Conservation (phyloP, 176 grass and related monocot species). For the Oryza punctata region DNA sequence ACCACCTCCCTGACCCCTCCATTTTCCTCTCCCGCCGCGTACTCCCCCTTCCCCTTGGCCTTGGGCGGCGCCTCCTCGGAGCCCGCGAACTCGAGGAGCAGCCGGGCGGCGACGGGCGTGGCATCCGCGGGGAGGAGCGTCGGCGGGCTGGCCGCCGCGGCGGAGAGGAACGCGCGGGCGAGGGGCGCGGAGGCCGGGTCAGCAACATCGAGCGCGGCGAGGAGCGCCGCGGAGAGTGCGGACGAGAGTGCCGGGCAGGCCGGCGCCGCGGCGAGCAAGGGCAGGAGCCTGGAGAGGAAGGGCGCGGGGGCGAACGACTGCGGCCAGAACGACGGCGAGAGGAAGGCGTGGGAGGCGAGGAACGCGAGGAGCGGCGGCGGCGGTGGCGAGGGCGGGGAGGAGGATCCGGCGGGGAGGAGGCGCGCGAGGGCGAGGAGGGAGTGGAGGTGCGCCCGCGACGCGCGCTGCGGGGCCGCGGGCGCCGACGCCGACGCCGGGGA, state of each 20-base stretch:
- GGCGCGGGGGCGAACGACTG: conserved; percentile 54
- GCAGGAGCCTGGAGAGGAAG: conserved; percentile 70
- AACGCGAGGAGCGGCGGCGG: conserved; percentile 61
- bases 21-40: conserved; percentile 43
- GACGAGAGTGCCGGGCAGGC: conserved; percentile 56
- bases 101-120: conserved; percentile 52
- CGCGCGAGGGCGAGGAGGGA: conserved; percentile 81
- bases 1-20: conserved; percentile 60
- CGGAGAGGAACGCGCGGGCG: conserved; percentile 72
- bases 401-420: conserved; percentile 53
- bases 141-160: conserved; percentile 58
- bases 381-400: conserved; percentile 28
- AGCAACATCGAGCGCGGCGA: conserved; percentile 59
- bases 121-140: conserved; percentile 56
- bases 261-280: conserved; percentile 49
- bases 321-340: conserved; percentile 74
- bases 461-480: conserved; percentile 12
- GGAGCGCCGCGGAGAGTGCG: conserved; percentile 48
- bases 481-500: not conserved
- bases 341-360: conserved; percentile 60
- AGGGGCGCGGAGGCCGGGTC: conserved; percentile 50
- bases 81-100: conserved; percentile 64
- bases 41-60: conserved; percentile 78
- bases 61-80: conserved; percentile 54
- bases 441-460: conserved; percentile 83